These are phyloP conservation scores for Vigna trinervia DNA, from an alignment of 306 rosid species.

Conservation along the genomic window DNA sequence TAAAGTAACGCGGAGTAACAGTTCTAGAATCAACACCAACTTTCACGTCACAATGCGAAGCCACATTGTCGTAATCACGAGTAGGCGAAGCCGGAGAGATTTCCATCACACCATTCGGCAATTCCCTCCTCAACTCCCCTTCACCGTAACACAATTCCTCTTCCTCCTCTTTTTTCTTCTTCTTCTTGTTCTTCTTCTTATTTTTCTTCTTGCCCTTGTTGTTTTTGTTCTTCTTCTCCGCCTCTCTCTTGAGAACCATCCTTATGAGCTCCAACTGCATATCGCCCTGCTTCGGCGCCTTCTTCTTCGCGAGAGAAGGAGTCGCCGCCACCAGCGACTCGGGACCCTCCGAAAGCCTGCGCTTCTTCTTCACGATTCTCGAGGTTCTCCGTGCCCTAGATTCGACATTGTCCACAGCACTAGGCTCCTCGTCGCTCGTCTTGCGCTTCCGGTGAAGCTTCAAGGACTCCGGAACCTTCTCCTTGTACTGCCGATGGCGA, in stretches of 20 bases:
- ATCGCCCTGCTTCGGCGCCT: constrained; percentile 62
- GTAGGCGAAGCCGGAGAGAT: constrained; percentile 71
- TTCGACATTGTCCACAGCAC: constrained; percentile 48
- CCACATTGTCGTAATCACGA: constrained; percentile 63
- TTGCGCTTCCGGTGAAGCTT: constrained; percentile 75
- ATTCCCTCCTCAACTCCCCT: constrained; percentile 73
- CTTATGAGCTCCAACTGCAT: constrained; percentile 82
- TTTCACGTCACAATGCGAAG: constrained; percentile 62
- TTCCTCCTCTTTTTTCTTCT: constrained; percentile 37
- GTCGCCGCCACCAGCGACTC: constrained; percentile 49
- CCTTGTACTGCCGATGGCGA: constrained; percentile 86
- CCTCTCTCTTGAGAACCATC: constrained; percentile 87
- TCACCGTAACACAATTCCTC: constrained; percentile 51
- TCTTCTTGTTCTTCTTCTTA: constrained; percentile 4
- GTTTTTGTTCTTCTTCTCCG: constrained; percentile 69
- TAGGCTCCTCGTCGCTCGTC: neutral
- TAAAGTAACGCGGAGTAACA: constrained; percentile 61
- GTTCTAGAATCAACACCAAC: constrained; percentile 55
- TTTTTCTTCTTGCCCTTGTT: neutral
- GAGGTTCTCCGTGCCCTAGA: constrained; percentile 66
- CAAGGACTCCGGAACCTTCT: constrained; percentile 89
- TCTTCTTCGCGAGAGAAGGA: constrained; percentile 49
- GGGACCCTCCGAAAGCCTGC: constrained; percentile 50
- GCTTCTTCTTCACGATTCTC: constrained; percentile 62
- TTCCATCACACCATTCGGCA: constrained; percentile 94